Evolutionary conservation across 768 basidiomycete species (phyloP).

Genomic region (Russula lepida): DNA sequence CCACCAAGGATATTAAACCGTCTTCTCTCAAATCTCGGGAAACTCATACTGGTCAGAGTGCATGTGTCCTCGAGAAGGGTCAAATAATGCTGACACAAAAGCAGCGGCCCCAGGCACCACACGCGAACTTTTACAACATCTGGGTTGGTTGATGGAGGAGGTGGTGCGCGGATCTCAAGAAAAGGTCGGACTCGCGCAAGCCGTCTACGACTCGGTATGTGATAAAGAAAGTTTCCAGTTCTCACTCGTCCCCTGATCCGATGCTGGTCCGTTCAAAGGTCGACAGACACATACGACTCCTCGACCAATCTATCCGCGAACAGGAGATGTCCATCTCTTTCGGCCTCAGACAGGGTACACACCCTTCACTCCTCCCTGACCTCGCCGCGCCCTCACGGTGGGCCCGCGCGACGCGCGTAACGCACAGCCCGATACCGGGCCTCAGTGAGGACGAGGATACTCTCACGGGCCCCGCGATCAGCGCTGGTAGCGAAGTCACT

Average conservation of each 20-base stretch:
- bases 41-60: slow-evolving; percentile 2
- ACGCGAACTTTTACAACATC: slow-evolving; percentile 9
- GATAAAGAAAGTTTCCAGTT: neutral
- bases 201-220: slow-evolving; percentile 21
- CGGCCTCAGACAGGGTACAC: slow-evolving; percentile 46
- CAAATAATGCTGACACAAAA: neutral
- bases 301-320: slow-evolving; percentile 67
- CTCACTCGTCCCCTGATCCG: neutral
- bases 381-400: slow-evolving; percentile 45
- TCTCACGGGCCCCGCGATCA: neutral
- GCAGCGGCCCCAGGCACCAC: neutral
- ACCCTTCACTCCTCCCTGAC: slow-evolving; percentile 52
- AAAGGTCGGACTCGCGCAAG: slow-evolving; percentile 20
- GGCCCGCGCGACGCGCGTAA: slow-evolving; percentile 37
- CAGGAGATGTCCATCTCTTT: slow-evolving; percentile 48
- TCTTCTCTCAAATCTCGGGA: neutral
- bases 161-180: slow-evolving; percentile 20
- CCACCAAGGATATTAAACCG: neutral
- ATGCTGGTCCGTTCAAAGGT: slow-evolving; percentile 37
- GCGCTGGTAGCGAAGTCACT: slow-evolving; percentile 9
- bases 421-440: slow-evolving; percentile 37
- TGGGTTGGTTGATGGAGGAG: slow-evolving; percentile 18
- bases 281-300: slow-evolving; percentile 67
- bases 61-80: neutral
- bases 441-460: slow-evolving; percentile 19